Evolutionary conservation across 768 basidiomycete genomes (phyloP).

Genomic region (Trametes punicea): DNA sequence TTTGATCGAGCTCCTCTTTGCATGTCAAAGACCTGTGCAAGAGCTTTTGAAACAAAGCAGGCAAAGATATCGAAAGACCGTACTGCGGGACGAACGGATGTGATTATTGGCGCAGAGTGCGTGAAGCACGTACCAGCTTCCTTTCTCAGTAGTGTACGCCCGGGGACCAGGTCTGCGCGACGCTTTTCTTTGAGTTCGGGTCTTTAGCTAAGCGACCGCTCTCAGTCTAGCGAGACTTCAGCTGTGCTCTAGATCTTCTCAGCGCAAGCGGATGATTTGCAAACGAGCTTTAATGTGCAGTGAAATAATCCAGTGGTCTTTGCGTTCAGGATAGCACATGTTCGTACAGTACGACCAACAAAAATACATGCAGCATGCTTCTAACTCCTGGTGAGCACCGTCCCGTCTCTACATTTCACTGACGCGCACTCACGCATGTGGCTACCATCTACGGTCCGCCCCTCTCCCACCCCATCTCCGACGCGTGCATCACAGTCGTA

Average conservation of each 20-base stretch:
- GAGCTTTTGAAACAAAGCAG: not conserved
- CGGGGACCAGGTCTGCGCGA: too few relatives aligned
- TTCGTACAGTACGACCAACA: constrained; percentile 2
- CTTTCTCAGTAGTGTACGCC: too few relatives aligned
- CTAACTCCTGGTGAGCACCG: not conserved
- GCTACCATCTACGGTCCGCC: not conserved
- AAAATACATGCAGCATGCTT: constrained; percentile 10
- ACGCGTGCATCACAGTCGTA: too few relatives aligned
- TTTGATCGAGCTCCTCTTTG: not conserved
- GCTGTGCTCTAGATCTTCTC: too few relatives aligned
- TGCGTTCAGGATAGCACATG: not conserved
- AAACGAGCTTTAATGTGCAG: not conserved
- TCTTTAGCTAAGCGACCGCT: too few relatives aligned
- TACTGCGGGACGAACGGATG: too few relatives aligned
- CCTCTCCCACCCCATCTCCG: not conserved
- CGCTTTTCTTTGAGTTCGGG: too few relatives aligned
- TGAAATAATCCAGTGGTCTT: not conserved
- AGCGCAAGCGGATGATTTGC: too few relatives aligned
- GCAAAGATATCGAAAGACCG: not conserved
- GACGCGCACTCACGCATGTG: not conserved
- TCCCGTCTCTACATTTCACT: not conserved
- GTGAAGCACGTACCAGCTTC: too few relatives aligned
- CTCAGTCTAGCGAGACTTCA: too few relatives aligned
- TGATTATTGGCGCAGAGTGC: too few relatives aligned
- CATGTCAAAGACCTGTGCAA: not conserved